Base-by-base conservation (phyloP, 2,329 filamentous ascomycete genomes). In the Fusarium sp. region DNA sequence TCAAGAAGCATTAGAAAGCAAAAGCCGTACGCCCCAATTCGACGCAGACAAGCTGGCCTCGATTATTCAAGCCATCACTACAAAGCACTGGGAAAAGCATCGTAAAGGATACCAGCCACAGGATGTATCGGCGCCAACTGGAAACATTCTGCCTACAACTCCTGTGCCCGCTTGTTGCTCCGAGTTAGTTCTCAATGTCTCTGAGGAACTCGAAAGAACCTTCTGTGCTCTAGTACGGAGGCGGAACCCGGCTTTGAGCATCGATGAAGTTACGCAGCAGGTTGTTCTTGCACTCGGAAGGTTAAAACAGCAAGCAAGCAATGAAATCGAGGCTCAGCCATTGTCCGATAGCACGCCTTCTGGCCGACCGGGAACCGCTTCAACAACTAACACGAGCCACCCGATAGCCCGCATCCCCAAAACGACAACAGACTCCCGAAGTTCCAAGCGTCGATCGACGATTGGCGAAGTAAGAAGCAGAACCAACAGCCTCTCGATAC, bases 161-260 rank as follows among this genome's bases (percentile, higher is more conserved):
- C 64, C 70, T 5, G 55, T 76, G 26, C 69, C 76, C 3, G 73
- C 78, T 5, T 87, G 85, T 68, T 87, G 85, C 59, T 72, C 78
- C 4, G 78, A 80, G 44, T 74, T 87, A 19, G 67, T 75, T 15
- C 61, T 77, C 7, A 82, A 87, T 58, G 77, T 81, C 9, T 78
- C 78, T 3, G 73, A 79, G 22, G 80, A 82, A 59, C 72, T 87
- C 10, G 76, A 80, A 19, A 75, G 73, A 43, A 77, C 75, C 7
- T 86, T 86, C 58, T 87, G 84, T 64, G 76, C 80, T 3, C 69
- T 85, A 3, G 74, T 78, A 6, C 77, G 83, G 61, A 76, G 73
- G 45, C 73, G 70, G 8, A 76, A 79, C 24, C 70, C 71, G 13
- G 68, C 75, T 3, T 69, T 86, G 19, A 73, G 76, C 15, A 73